A percentile compares a stretch with the other conserved stretches of the same genome.
These are phyloP conservation scores for Penicillium manginii DNA, from an alignment of 495 filamentous ascomycete genomes.

Conservation along the genomic window DNA sequence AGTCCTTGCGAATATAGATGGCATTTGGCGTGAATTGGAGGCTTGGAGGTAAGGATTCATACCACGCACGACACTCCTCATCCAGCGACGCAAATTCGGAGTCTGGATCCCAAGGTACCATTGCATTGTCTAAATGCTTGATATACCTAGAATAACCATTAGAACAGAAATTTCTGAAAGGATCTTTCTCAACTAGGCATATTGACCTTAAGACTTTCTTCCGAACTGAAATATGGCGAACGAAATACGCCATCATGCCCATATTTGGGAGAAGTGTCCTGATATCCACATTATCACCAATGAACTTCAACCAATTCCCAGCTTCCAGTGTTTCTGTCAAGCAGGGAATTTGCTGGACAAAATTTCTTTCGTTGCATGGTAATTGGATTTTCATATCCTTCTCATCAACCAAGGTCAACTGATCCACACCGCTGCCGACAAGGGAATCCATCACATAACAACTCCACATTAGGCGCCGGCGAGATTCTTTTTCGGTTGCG, in stretches of 20 bases:
- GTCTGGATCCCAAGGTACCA: slow-evolving; percentile 32
- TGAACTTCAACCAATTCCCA: slow-evolving; percentile 29
- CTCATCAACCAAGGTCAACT: slow-evolving; percentile 37
- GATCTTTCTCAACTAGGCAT: too few relatives aligned
- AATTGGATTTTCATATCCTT: slow-evolving; percentile 44
- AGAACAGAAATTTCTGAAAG: not conserved
- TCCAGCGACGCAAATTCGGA: slow-evolving; percentile 35
- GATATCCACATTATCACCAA: slow-evolving; percentile 20
- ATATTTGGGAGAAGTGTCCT: slow-evolving; percentile 26
- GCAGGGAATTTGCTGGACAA: slow-evolving; percentile 31
- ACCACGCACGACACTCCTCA: slow-evolving; percentile 32
- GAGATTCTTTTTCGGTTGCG: slow-evolving; percentile 31
- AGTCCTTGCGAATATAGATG: slow-evolving; percentile 39
- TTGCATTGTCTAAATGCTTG: slow-evolving; percentile 36
- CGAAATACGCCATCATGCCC: slow-evolving; percentile 39
- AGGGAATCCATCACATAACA: slow-evolving; percentile 44
- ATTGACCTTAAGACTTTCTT: slow-evolving; percentile 30
- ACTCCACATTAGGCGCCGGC: slow-evolving; percentile 43
- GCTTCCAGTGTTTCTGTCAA: slow-evolving; percentile 32
- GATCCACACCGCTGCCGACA: slow-evolving; percentile 39
- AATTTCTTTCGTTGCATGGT: slow-evolving; percentile 36
- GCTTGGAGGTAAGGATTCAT: slow-evolving; percentile 32
- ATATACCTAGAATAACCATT: slow-evolving; percentile 26
- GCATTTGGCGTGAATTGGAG: slow-evolving; percentile 32
- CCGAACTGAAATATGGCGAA: slow-evolving; percentile 35